Base-by-base conservation (phyloP, 192 early-diverging fungal species). In the Coemansia sp. region DNA sequence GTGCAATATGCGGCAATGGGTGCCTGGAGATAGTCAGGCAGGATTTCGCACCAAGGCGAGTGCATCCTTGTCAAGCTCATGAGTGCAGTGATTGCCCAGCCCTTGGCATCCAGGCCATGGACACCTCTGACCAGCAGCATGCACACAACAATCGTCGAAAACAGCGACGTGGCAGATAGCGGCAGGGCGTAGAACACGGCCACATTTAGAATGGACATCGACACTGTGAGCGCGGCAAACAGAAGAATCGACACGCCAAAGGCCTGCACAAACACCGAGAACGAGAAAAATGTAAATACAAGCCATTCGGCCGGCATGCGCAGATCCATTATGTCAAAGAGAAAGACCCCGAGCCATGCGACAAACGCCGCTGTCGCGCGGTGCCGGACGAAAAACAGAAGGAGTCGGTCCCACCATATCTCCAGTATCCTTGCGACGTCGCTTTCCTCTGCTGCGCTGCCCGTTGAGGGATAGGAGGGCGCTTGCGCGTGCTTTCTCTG, bases 301-400 rank as follows among this genome's bases (percentile, higher is more conserved):
- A 79, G 68, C 76, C 76, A 79, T 42, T 79, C 76, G 4, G 71
- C 76, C 4, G 76, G 76, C 71, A 79, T 64, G 47, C 59, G 71
- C 25, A 69, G 33, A 27, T 74, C 71, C 31, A 73, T 61, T 7
- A 38, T 62, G 54, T 79, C 76, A 44, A 79, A 66, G 14, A 67
- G 42, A 40, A 60, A 70, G 27, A 79, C 61, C 37, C 59, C 59
- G n/a, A 67, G 57, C 67, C 76, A 79, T 10, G 62, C 67, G 2
- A 52, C 59, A 40, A 79, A 37, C 33, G 64, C 71, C 6, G 76
- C 64, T 8, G 64, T 63, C 14, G 76, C 76, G 23, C 76, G 70
- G 38, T 79, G 77, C 52, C 58, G 55, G 11, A 62, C 38, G 47
- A 79, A 79, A 30, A 74, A 79, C 17, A 37, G 63, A 9, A 79